Percentiles rank a stretch among this genome's conserved stretches.
Conservation (phyloP, 129 eudicot species). For the Apium graveolens region DNA sequence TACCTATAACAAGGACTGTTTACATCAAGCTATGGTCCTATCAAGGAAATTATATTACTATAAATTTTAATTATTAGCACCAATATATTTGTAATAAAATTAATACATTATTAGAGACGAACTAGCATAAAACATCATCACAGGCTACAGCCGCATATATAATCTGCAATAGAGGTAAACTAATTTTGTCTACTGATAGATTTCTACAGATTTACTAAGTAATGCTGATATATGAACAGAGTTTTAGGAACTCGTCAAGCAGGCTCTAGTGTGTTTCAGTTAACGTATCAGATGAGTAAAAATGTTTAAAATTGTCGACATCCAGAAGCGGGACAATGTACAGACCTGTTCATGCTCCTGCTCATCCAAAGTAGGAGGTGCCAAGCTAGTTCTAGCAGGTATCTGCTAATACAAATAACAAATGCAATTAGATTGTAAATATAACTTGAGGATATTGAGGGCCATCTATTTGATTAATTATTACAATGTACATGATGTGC, state of each 20-base stretch:
- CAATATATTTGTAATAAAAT: not conserved
- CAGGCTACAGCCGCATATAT: not conserved
- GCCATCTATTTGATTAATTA: not conserved
- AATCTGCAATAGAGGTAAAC: not conserved
- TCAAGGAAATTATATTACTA: too few species aligned
- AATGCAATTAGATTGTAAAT: not conserved
- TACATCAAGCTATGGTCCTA: too few species aligned
- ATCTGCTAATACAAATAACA: slow-evolving; percentile 35
- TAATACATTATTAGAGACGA: not conserved
- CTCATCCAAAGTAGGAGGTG: slow-evolving; percentile 81
- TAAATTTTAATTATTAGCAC: not conserved
- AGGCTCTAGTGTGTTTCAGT: not conserved
- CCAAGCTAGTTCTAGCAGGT: slow-evolving; percentile 82
- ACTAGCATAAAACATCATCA: not conserved
- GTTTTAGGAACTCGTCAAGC: not conserved
- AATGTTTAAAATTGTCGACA: not conserved
- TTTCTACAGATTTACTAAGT: not conserved
- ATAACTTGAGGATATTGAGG: not conserved
- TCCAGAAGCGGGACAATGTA: not conserved
- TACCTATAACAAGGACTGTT: not conserved
- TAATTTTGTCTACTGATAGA: not conserved
- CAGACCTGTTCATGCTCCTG: slow-evolving; percentile 72
- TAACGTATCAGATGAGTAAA: not conserved
- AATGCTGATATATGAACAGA: not conserved
- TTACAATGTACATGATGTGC: not conserved